These are phyloP conservation scores for Trichocomaceae sp. DNA, from an alignment of 2,329 filamentous ascomycete genomes.

Conservation along the genomic window DNA sequence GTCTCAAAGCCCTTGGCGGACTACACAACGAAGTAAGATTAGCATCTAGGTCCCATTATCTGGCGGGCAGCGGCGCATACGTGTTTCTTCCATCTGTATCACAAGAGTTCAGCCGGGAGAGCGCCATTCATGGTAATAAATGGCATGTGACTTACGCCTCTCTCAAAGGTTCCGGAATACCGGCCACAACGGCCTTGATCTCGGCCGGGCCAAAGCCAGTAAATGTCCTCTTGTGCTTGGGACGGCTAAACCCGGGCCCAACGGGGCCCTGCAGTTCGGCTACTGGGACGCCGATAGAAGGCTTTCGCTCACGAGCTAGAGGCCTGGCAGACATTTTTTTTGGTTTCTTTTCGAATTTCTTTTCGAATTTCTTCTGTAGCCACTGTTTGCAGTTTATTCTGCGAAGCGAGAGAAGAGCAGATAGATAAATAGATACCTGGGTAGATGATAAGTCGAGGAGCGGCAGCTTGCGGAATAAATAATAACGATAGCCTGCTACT, in stretches of 20 bases:
- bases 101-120: background rate
- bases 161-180: constrained; percentile 80
- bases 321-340: constrained; percentile 16
- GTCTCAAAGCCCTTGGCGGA: constrained; percentile 63
- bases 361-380: background rate
- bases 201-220: constrained; percentile 87
- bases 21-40: constrained; percentile 28
- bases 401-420: background rate
- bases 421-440: too few species aligned
- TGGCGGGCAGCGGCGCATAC: constrained; percentile 38
- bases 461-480: background rate
- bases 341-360: background rate
- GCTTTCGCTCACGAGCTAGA: constrained; percentile 62
- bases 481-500: background rate
- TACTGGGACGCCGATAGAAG: constrained; percentile 74
- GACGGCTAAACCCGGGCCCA: constrained; percentile 76
- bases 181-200: constrained; percentile 89
- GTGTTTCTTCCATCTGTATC: constrained; percentile 53
- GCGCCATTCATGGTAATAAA: background rate
- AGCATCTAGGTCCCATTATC: background rate
- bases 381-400: background rate
- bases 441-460: background rate
- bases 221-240: constrained; percentile 95
- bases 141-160: constrained; percentile 59
- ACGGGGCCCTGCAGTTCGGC: constrained; percentile 80